phyloP scores from a whole-genome alignment of 371 early-diverging fungal genomes.

The Lichtheimia ramosa region DNA sequence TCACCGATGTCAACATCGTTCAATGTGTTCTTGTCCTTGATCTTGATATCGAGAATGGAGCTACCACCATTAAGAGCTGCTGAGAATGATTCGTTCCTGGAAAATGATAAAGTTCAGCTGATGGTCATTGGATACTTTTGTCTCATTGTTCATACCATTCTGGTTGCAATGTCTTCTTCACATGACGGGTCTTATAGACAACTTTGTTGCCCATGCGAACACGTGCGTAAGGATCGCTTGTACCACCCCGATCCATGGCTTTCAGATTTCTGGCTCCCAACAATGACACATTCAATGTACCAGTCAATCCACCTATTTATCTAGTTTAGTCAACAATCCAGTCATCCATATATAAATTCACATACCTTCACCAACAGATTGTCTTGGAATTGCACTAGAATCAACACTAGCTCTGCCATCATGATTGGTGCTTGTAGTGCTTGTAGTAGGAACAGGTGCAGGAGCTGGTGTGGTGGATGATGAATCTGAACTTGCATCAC shows the following conservation, averaged over 20 bases:
- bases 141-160: slow-evolving; percentile 39
- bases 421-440: not conserved
- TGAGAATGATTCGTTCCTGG: slow-evolving; percentile 29
- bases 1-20: slow-evolving; percentile 72
- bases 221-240: slow-evolving; percentile 65
- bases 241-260: slow-evolving; percentile 61
- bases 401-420: slow-evolving; percentile 11
- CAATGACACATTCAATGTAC: slow-evolving; percentile 44
- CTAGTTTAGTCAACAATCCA: not conserved
- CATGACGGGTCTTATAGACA: slow-evolving; percentile 72
- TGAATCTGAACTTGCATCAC: slow-evolving; percentile 10
- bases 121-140: too few relatives aligned
- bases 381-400: slow-evolving; percentile 2
- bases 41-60: slow-evolving; percentile 51
- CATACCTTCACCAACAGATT: not conserved
- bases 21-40: slow-evolving; percentile 73
- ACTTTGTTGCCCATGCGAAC: slow-evolving; percentile 62
- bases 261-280: slow-evolving; percentile 57
- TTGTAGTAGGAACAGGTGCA: slow-evolving; percentile 10
- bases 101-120: not conserved
- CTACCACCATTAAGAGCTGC: slow-evolving; percentile 30
- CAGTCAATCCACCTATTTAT: slow-evolving; percentile 6
- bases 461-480: slow-evolving; percentile 2
- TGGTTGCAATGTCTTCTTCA: slow-evolving; percentile 78
- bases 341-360: not conserved